A percentile compares a stretch with the other conserved stretches of the same genome.
Conservation (phyloP, 495 filamentous ascomycete species). For the Penicillium pancosmium region DNA sequence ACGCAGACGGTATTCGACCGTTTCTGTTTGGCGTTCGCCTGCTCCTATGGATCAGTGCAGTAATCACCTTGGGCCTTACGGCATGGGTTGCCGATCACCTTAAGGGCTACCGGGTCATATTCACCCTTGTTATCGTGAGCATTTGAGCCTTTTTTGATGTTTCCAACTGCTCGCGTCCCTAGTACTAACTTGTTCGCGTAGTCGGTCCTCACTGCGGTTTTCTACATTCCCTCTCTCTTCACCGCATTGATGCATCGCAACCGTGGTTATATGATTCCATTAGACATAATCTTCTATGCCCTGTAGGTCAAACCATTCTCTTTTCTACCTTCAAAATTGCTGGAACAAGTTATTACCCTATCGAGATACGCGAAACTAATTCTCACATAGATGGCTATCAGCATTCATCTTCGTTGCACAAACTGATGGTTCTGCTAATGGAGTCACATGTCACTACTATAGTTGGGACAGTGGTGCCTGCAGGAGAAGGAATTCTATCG, state of each 20-base stretch:
- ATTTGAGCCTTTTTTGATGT: not conserved
- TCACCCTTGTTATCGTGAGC: constrained; percentile 20
- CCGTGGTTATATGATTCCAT: constrained; percentile 21
- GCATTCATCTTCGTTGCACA: constrained; percentile 25
- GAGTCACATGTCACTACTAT: not conserved
- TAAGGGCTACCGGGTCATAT: constrained; percentile 21
- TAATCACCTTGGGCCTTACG: constrained; percentile 20
- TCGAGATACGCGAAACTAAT: not conserved
- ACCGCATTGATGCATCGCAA: constrained; percentile 16
- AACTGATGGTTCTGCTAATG: constrained; percentile 1
- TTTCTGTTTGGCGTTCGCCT: constrained; percentile 17
- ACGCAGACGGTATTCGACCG: constrained; percentile 4
- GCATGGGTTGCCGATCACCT: constrained; percentile 19
- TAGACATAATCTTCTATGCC: constrained; percentile 22
- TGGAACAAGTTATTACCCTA: not conserved
- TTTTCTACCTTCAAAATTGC: not conserved
- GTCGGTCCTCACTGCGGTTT: constrained; percentile 17
- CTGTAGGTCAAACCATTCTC: constrained; percentile 11
- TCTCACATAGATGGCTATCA: constrained; percentile 17
- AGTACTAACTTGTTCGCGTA: constrained; percentile 4
- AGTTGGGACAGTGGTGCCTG: not conserved
- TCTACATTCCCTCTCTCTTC: constrained; percentile 23
- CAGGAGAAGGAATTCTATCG: not conserved
- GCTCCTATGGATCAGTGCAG: constrained; percentile 18
- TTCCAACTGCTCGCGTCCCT: not conserved